phyloP scores from a whole-genome alignment of 306 rosid genomes.

The Lotus japonicus region DNA sequence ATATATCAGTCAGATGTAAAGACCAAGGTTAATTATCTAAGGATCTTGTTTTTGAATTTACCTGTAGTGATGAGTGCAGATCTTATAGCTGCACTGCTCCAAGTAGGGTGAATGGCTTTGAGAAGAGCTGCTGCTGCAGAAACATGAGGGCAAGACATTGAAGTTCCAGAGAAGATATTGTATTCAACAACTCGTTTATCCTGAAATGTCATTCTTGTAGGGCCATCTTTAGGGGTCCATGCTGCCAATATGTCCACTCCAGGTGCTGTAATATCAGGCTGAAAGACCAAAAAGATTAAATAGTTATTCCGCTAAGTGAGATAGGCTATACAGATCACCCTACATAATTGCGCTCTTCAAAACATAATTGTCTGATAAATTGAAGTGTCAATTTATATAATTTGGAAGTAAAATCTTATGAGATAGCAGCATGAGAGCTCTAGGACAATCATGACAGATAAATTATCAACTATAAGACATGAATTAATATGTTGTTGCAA shows the following conservation, averaged over 20 bases:
- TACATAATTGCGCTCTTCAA: too few species aligned
- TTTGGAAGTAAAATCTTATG: not conserved
- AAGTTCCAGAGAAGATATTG: slow-evolving; percentile 79
- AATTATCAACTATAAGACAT: not conserved
- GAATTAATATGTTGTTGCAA: not conserved
- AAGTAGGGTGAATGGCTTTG: slow-evolving; percentile 73
- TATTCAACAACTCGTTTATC: slow-evolving; percentile 62
- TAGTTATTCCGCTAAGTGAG: too few species aligned
- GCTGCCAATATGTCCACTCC: slow-evolving; percentile 93
- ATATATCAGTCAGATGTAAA: too few species aligned
- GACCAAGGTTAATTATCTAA: too few species aligned
- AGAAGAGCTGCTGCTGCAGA: slow-evolving; percentile 72
- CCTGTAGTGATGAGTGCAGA: slow-evolving; percentile 95
- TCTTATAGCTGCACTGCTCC: slow-evolving; percentile 85
- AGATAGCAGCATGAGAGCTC: not conserved
- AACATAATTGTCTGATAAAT: not conserved
- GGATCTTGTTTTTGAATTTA: not conserved
- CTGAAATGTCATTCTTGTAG: slow-evolving; percentile 42
- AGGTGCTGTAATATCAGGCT: slow-evolving; percentile 97
- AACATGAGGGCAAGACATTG: slow-evolving; percentile 96
- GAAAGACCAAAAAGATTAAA: slow-evolving; percentile 22
- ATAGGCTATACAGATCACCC: too few species aligned
- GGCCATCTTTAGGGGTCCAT: slow-evolving; percentile 70
- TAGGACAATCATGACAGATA: not conserved
- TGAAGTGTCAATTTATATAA: not conserved